phyloP scores from a whole-genome alignment of 1,284 basidiomycete species.

The Ustilago trichophora region DNA sequence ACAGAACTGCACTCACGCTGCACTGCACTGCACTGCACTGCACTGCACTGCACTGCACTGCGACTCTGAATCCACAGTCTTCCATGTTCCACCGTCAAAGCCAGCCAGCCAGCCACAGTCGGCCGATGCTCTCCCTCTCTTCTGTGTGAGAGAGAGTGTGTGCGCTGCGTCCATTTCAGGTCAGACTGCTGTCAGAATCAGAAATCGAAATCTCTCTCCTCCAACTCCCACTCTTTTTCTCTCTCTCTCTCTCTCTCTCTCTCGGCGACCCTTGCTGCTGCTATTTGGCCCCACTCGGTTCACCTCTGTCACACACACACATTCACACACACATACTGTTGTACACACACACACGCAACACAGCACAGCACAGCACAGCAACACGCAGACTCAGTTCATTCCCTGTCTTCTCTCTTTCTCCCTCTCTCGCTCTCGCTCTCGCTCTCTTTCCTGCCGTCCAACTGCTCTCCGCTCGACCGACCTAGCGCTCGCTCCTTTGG shows the following conservation, averaged over 20 bases:
- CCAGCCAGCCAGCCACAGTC: conserved; percentile 1
- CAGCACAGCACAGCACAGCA: too few species aligned
- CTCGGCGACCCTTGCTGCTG: not conserved
- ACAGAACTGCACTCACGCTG: too few species aligned
- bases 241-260: not conserved
- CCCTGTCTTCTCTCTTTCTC: not conserved
- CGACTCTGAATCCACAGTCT: too few species aligned
- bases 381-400: too few species aligned
- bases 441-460: too few species aligned
- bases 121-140: not conserved
- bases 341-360: not conserved
- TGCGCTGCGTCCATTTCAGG: too few species aligned
- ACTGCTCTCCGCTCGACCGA: too few species aligned
- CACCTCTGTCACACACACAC: not conserved
- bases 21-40: too few species aligned
- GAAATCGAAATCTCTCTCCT: not conserved
- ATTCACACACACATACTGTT: not conserved
- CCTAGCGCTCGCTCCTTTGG: too few species aligned
- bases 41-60: too few species aligned
- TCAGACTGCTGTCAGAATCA: too few species aligned
- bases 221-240: not conserved
- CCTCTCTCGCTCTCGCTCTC: not conserved
- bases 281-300: not conserved
- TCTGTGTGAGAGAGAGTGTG: not conserved
- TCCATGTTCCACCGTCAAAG: conserved; percentile 6